Base-by-base conservation (phyloP, 805 yeast species). In the Candida silvatica region DNA sequence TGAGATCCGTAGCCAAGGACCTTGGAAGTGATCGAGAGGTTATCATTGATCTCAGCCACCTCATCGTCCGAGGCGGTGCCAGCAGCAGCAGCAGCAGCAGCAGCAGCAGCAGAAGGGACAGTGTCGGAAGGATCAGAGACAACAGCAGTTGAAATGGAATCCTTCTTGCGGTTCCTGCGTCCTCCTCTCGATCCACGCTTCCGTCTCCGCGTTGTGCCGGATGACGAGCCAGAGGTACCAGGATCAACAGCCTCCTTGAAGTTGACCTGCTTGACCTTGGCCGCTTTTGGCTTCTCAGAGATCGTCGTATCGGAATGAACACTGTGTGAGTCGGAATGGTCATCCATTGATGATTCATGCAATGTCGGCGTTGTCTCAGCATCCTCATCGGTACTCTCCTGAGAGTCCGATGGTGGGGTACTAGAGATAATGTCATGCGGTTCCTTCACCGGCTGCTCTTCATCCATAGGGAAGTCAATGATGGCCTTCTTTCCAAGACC, bases 1-100 rank as follows among this genome's bases (percentile, higher is more conserved):
- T 88, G 95, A 1, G 96, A 85, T 1, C 98, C 98, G 54, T 85
- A 86, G 1, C 98, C 98, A 34, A 92, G 60, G n/a, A 87, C 70
- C 20, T 69, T 74, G 42, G 81, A 81, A 0, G 94, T 74, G 3
- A 90, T 71, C 0, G 67, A 62, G 42, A 85, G 56, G 37, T 71
- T 76, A 35, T 67, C 47, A 19, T 47, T 53, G 8, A 50, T 38
- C 18, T 43, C 33, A 2, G 44, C 45, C 3, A 48, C 17, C 6
- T 38, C 23, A 2, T 18, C 23, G 11, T 31, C 27, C 18, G 25
- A 8, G 3, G n/a, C 35, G 17, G 26, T 40, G n/a, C 20, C 22
- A 15, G 17, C 29, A 6, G 11, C 16, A 7, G 36, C 20, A 12
- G 17, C 22, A 31, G 18, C 27, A 29, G 22, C 34, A 7, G 23